Evolutionary conservation across 768 basidiomycete species (phyloP), one percentile per base, ranked within the genome.

Genomic region (Lactarius indigo): DNA sequence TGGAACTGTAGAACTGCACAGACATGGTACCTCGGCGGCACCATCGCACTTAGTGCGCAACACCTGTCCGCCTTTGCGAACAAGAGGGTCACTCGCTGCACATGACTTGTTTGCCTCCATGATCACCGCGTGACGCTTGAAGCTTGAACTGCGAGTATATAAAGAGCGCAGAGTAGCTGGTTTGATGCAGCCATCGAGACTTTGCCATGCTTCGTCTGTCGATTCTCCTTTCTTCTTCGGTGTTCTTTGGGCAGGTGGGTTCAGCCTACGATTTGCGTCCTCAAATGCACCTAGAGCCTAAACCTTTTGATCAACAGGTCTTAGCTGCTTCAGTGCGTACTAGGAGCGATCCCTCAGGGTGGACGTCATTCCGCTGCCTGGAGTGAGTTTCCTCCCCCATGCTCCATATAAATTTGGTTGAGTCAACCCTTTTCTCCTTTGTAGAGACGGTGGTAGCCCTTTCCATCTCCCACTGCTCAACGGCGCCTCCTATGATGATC

Each of bases 401-500:
- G 41, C 20, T 7, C n/a, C 28, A 15, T 28, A 23, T 7, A 8
- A 31, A 15, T 15, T 5, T 10, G 18, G 18, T 20, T 42, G 41
- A 42, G 18, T 6, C 17, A 8, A 41, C 13, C 13, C 15, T 15
- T 61, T 26, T 61, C 18, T 42, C 4, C 15, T 12, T 12, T 20
- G 33, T 26, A 60, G 59, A 41, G 59, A 60, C 17, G 42, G 42
- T 44, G n/a, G 26, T 17, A 41, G 39, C 39, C 39, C 39, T 10
- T 26, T 23, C 23, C 35, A 41, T 7, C 18, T 23, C 5, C 59
- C 59, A 28, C 84, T 89, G 2, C 80, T 91, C 39, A 75, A 76
- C 8, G 83, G 79, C 15, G 76, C 83, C 1, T 75, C 79, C 6
- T 84, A 78, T 66, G 75, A 79, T 12, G 79, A 80, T 69, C 75